Percentiles rank a stretch among this genome's conserved stretches.
Evolutionary conservation across 2,329 filamentous ascomycete species (phyloP).

Genomic region (Metarhizium humberi): DNA sequence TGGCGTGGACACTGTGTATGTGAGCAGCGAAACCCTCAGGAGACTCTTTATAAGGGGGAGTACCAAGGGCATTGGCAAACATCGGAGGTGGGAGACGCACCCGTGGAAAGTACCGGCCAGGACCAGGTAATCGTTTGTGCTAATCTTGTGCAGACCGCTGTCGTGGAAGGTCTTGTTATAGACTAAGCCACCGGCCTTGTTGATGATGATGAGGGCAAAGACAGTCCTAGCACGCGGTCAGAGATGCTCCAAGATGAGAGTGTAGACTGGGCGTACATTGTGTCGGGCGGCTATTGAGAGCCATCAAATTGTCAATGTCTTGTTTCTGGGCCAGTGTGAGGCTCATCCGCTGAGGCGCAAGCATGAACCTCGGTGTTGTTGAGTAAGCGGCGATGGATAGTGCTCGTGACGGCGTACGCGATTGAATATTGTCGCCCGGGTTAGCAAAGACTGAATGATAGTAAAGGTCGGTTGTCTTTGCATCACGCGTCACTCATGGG

Average conservation of each 20-base stretch:
- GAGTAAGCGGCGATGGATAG: neutral
- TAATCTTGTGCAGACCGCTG: constrained; percentile 75
- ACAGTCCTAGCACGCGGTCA: constrained; percentile 62
- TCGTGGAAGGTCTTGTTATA: constrained; percentile 93
- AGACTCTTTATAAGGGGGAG: neutral
- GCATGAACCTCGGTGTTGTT: neutral
- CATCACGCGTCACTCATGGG: neutral
- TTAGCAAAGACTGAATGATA: neutral
- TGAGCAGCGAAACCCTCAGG: neutral
- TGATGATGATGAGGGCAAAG: constrained; percentile 93
- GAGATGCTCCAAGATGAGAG: neutral
- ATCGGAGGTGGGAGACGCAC: constrained; percentile 34
- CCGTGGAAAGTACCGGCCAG: constrained; percentile 96
- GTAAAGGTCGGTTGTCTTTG: neutral
- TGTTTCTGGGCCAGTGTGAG: constrained; percentile 2
- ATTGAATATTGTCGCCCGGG: neutral
- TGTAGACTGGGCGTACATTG: neutral
- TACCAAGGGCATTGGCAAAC: constrained; percentile 1
- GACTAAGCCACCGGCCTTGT: constrained; percentile 93
- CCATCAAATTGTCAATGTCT: neutral
- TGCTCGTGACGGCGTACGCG: neutral
- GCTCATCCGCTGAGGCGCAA: constrained; percentile 9
- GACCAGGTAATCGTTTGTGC: constrained; percentile 93
- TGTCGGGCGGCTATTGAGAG: neutral
- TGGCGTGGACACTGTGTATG: constrained; percentile 53